A percentile compares a stretch with the other conserved stretches of the same genome.
These are phyloP conservation scores for Oryza australiensis DNA, from an alignment of 176 grass and related monocot species.

Conservation along the genomic window DNA sequence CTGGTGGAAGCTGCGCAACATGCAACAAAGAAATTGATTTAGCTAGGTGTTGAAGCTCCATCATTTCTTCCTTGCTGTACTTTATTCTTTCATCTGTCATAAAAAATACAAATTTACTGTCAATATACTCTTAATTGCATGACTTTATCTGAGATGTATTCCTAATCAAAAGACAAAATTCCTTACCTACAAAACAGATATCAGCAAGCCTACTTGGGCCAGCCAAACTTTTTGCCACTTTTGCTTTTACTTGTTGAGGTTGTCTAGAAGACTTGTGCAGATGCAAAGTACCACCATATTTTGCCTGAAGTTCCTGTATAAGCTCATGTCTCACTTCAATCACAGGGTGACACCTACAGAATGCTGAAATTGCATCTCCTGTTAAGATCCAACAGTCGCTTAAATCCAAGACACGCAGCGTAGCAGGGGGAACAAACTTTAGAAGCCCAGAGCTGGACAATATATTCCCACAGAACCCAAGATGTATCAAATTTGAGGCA, in stretches of 20 bases:
- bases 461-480: constrained; percentile 80
- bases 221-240: constrained; percentile 26
- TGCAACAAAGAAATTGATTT: constrained; percentile 23
- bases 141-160: constrained; percentile 10
- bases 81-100: constrained; percentile 81
- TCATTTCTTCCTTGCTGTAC: constrained; percentile 63
- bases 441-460: constrained; percentile 69
- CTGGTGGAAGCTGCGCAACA: constrained; percentile 41
- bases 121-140: constrained; percentile 11
- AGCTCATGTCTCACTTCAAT: constrained; percentile 75
- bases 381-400: constrained; percentile 83
- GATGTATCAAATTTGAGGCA: constrained; percentile 54
- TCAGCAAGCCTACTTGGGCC: constrained; percentile 17
- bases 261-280: constrained; percentile 24
- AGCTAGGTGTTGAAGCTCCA: constrained; percentile 49
- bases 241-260: constrained; percentile 32
- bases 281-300: constrained; percentile 24
- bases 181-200: constrained; percentile 60
- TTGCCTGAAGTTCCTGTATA: constrained; percentile 34
- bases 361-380: constrained; percentile 47
- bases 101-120: constrained; percentile 23
- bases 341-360: constrained; percentile 54
- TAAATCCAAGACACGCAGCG: constrained; percentile 66
- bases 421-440: constrained; percentile 53
- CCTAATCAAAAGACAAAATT: constrained; percentile 9